Percentiles rank a stretch among this genome's conserved stretches.
These are phyloP conservation scores for Trichoderma sp. DNA, from an alignment of 2,329 filamentous ascomycete genomes.

Conservation along the genomic window DNA sequence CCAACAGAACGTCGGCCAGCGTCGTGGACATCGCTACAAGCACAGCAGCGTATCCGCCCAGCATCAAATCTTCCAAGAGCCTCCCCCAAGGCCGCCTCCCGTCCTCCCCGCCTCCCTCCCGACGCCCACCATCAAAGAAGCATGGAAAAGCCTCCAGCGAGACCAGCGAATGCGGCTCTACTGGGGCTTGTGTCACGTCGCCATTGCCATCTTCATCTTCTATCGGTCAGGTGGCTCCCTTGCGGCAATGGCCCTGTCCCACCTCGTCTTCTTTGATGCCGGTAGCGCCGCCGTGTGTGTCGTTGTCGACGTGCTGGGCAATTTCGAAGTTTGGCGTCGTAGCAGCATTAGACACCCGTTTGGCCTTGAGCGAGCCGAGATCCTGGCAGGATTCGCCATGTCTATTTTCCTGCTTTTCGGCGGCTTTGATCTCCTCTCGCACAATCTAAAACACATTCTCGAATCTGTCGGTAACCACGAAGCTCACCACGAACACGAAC, in stretches of 20 bases:
- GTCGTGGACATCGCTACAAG: slow-evolving; percentile 95
- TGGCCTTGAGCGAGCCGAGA: slow-evolving; percentile 85
- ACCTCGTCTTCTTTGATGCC: slow-evolving; percentile 93
- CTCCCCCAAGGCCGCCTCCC: slow-evolving; percentile 78
- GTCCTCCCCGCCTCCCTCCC: slow-evolving; percentile 89
- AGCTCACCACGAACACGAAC: slow-evolving; percentile 67
- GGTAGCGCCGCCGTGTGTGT: slow-evolving; percentile 89
- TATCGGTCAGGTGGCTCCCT: slow-evolving; percentile 83
- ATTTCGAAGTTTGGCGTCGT: slow-evolving; percentile 96
- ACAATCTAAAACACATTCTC: slow-evolving; percentile 89
- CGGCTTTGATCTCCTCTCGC: slow-evolving; percentile 90
- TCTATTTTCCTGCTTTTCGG: slow-evolving; percentile 96
- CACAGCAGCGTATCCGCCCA: slow-evolving; percentile 85
- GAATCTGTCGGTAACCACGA: slow-evolving; percentile 62
- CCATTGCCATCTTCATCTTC: slow-evolving; percentile 79
- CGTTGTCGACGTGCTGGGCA: slow-evolving; percentile 85
- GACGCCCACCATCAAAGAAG: slow-evolving; percentile 84
- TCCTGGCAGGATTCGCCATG: slow-evolving; percentile 93
- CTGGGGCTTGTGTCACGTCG: slow-evolving; percentile 88
- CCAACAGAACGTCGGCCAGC: slow-evolving; percentile 76
- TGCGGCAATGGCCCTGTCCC: slow-evolving; percentile 87
- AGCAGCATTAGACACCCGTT: slow-evolving; percentile 93
- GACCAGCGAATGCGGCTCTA: slow-evolving; percentile 80
- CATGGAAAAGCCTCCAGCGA: slow-evolving; percentile 82
- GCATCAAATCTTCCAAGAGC: slow-evolving; percentile 95